A percentile compares a stretch with the other conserved stretches of the same genome.
phyloP scores from a whole-genome alignment of 2,329 filamentous ascomycete genomes.

The Cladophialophora chaetospira region DNA sequence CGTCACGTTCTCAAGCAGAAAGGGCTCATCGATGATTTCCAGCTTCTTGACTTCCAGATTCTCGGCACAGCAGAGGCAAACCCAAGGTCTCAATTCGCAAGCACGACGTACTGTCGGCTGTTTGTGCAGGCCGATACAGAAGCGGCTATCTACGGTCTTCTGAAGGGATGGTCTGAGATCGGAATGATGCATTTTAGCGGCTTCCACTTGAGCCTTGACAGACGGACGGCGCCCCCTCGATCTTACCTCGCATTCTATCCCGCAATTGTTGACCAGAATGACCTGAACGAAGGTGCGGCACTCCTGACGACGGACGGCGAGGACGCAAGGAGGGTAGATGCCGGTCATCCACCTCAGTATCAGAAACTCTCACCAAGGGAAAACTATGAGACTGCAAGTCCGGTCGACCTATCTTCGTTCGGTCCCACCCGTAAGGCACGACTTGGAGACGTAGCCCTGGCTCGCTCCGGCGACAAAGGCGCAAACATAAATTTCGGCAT shows the following conservation, averaged over 20 bases:
- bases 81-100: conserved; percentile 44
- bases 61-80: conserved; percentile 44
- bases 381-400: conserved; percentile 18
- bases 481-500: conserved; percentile 48
- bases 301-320: conserved; percentile 31
- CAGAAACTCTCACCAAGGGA: conserved; percentile 31
- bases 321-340: conserved; percentile 31
- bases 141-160: conserved; percentile 20
- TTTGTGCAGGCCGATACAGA: conserved; percentile 44
- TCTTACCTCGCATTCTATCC: conserved; percentile 49
- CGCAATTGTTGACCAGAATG: conserved; percentile 38
- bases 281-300: conserved; percentile 36
- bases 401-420: conserved; percentile 31
- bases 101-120: conserved; percentile 51
- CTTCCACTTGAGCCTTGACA: conserved; percentile 48
- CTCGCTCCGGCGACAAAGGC: conserved; percentile 46
- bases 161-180: conserved; percentile 28
- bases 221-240: conserved; percentile 43
- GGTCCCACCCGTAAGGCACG: conserved; percentile 39
- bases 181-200: conserved; percentile 51
- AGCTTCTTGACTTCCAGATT: conserved; percentile 58
- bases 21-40: conserved; percentile 43
- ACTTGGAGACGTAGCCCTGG: conserved; percentile 49
- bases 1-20: conserved; percentile 43
- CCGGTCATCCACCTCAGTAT: conserved; percentile 26